These are phyloP conservation scores for Amborella trichopoda DNA, from an alignment of 164 flowering plant species.

Conservation along the genomic window DNA sequence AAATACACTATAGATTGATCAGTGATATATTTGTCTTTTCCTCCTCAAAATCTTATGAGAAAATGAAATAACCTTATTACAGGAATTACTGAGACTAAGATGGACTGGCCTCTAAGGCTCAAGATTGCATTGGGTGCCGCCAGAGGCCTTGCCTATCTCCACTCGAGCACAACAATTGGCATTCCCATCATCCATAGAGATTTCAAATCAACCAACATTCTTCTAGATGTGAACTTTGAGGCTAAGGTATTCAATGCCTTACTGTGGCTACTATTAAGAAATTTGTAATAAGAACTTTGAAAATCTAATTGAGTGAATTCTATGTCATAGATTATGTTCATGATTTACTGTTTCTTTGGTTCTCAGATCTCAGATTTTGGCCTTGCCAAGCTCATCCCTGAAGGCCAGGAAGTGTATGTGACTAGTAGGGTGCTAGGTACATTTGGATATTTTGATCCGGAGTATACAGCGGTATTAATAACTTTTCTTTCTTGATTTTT, in stretches of 20 bases:
- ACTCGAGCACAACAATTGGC: slow-evolving; percentile 71
- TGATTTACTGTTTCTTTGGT: neutral
- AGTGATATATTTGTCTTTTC: too few relatives aligned
- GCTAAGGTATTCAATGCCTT: slow-evolving; percentile 65
- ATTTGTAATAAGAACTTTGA: too few relatives aligned
- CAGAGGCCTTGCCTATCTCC: slow-evolving; percentile 87
- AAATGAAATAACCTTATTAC: too few relatives aligned
- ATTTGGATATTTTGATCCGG: slow-evolving; percentile 96
- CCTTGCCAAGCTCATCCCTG: slow-evolving; percentile 95
- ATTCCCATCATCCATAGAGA: slow-evolving; percentile 88
- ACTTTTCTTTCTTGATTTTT: neutral
- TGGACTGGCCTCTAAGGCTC: slow-evolving; percentile 82
- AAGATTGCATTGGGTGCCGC: slow-evolving; percentile 92
- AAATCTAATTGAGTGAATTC: neutral
- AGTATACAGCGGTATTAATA: slow-evolving; percentile 74
- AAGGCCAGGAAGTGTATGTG: slow-evolving; percentile 62
- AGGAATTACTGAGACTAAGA: slow-evolving; percentile 63
- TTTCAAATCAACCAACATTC: slow-evolving; percentile 92
- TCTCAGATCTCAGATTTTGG: slow-evolving; percentile 90
- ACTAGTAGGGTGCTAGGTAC: slow-evolving; percentile 87
- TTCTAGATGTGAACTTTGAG: slow-evolving; percentile 53
- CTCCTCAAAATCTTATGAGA: too few relatives aligned
- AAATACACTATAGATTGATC: too few relatives aligned
- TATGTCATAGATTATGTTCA: neutral
- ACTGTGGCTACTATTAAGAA: too few relatives aligned